phyloP scores from a whole-genome alignment of 2,329 filamentous ascomycete genomes.

The Botrytis aclada region DNA sequence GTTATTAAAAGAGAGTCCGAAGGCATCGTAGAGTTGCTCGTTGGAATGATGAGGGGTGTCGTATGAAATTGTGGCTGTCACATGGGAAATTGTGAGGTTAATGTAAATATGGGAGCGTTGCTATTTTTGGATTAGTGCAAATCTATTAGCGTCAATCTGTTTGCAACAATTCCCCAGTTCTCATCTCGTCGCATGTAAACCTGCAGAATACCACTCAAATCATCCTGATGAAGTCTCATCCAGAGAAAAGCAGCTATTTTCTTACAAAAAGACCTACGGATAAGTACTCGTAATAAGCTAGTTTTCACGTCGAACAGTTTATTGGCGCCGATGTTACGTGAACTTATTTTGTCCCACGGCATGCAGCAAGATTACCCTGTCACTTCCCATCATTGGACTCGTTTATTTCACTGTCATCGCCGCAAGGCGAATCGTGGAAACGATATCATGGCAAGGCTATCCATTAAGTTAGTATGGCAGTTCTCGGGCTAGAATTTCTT shows the following conservation, averaged over 20 bases:
- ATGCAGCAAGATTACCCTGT: neutral
- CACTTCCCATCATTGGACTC: neutral
- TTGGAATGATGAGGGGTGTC: neutral
- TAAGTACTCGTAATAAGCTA: neutral
- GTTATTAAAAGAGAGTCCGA: constrained; percentile 10
- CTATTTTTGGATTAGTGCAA: constrained; percentile 9
- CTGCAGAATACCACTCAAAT: neutral
- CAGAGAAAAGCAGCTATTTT: no score
- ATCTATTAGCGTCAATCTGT: neutral
- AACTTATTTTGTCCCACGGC: neutral
- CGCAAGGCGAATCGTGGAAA: neutral
- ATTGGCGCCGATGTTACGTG: neutral
- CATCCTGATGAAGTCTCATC: neutral
- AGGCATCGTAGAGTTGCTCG: constrained; percentile 1
- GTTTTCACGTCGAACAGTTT: neutral
- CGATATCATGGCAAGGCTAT: neutral
- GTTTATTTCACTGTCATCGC: neutral
- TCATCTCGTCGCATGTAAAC: neutral
- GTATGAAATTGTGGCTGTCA: neutral
- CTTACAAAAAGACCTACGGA: neutral
- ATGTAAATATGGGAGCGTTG: neutral
- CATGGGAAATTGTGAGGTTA: constrained; percentile 10
- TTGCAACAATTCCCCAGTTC: neutral
- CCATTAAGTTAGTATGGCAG: neutral
- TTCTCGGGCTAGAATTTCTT: no score